Conservation (phyloP, 495 filamentous ascomycete genomes). For the Viridothelium virens region DNA sequence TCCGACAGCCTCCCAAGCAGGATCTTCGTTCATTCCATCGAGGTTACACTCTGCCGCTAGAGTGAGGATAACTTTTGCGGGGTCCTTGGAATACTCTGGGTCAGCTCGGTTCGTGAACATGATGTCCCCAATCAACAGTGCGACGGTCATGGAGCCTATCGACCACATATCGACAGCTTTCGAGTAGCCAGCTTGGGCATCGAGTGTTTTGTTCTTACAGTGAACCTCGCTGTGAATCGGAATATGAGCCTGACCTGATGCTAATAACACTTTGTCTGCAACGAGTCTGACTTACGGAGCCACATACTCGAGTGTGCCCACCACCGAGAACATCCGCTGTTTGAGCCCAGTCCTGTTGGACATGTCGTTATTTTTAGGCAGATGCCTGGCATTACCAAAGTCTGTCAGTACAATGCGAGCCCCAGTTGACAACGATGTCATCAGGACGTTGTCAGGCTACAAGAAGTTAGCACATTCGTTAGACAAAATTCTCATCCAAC, state of each 20-base stretch:
- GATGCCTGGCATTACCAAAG: conserved; percentile 56
- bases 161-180: conserved; percentile 59
- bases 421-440: conserved; percentile 40
- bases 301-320: conserved; percentile 59
- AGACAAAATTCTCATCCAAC: neutral
- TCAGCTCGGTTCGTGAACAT: conserved; percentile 33
- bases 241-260: too few species aligned
- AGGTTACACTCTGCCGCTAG: conserved; percentile 31
- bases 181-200: conserved; percentile 44
- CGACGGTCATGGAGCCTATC: conserved; percentile 46
- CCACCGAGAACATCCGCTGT: conserved; percentile 51
- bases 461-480: neutral
- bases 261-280: too few species aligned
- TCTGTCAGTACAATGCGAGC: conserved; percentile 61
- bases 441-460: conserved; percentile 56
- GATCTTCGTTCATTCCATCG: conserved; percentile 32
- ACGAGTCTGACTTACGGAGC: conserved; percentile 55
- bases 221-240: conserved; percentile 28
- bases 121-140: conserved; percentile 44
- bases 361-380: conserved; percentile 21
- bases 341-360: conserved; percentile 9
- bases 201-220: conserved; percentile 22
- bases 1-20: conserved; percentile 37
- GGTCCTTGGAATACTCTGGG: conserved; percentile 16
- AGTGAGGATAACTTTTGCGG: conserved; percentile 22